Evolutionary conservation across 257 asterid species (phyloP).

Genomic region (Thymus mandschuricus): DNA sequence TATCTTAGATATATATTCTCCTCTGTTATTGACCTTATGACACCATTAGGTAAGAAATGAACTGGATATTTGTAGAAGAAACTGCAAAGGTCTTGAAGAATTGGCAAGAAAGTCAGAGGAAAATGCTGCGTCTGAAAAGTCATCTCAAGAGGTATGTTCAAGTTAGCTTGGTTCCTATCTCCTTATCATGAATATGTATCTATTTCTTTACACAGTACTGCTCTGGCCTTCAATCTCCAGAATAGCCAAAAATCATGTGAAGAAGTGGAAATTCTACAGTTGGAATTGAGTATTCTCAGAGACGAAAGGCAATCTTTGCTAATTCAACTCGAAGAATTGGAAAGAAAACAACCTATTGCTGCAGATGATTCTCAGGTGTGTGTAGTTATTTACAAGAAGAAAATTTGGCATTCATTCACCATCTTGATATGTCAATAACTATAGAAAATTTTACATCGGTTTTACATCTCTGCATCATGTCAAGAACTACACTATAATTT

Average conservation of each 20-base stretch:
- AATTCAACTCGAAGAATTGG: slow-evolving; percentile 44
- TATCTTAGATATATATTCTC: slow-evolving; percentile 17
- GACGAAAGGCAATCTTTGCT: slow-evolving; percentile 54
- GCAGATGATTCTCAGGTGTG: slow-evolving; percentile 53
- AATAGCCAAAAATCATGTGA: slow-evolving; percentile 37
- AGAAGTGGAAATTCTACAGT: slow-evolving; percentile 49
- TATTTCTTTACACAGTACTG: slow-evolving; percentile 20
- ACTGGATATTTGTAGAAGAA: slow-evolving; percentile 55
- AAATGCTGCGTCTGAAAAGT: slow-evolving; percentile 23
- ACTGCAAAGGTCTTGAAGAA: slow-evolving; percentile 52
- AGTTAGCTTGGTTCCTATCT: slow-evolving; percentile 23
- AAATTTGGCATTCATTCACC: background rate
- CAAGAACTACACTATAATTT: background rate
- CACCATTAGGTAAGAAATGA: slow-evolving; percentile 55
- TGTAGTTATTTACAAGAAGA: slow-evolving; percentile 13
- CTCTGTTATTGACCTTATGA: slow-evolving; percentile 28
- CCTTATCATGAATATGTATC: slow-evolving; percentile 19
- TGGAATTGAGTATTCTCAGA: slow-evolving; percentile 52
- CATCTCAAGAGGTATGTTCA: slow-evolving; percentile 49
- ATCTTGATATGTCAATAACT: slow-evolving; percentile 9
- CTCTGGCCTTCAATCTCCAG: slow-evolving; percentile 39
- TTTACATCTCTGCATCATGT: background rate
- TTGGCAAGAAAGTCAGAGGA: slow-evolving; percentile 32
- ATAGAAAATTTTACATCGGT: background rate
- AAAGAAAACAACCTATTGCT: slow-evolving; percentile 29